These are phyloP conservation scores for Fagopyrum tataricum DNA, from an alignment of 148 eudicot genomes.

Conservation along the genomic window DNA sequence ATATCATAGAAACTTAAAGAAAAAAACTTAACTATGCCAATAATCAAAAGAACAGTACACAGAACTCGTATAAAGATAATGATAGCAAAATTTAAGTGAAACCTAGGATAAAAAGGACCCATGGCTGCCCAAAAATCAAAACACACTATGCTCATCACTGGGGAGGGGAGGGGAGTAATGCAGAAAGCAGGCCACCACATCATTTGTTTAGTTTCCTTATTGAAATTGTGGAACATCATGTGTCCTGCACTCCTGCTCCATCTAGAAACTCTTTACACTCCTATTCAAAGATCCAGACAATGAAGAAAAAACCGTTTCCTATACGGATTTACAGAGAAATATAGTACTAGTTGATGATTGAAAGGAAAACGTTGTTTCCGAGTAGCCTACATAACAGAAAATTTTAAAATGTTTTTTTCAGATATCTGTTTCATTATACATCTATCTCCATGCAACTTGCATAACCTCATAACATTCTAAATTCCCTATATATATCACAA, in stretches of 20 bases:
- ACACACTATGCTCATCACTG: too few relatives aligned
- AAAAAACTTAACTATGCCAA: not conserved
- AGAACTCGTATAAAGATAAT: not conserved
- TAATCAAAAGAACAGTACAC: not conserved
- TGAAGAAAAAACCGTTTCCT: not conserved
- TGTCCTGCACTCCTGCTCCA: not conserved
- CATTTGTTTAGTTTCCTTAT: not conserved
- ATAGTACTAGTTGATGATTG: not conserved
- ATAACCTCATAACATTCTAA: too few relatives aligned
- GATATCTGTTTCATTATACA: not conserved
- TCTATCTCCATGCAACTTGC: not conserved
- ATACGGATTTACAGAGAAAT: not conserved
- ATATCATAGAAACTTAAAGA: not conserved
- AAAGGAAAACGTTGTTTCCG: not conserved
- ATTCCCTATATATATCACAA: too few relatives aligned
- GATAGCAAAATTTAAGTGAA: not conserved
- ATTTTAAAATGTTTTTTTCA: not conserved
- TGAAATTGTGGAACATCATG: not conserved
- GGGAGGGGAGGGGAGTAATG: too few relatives aligned
- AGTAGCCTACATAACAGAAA: not conserved
- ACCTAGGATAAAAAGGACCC: not conserved
- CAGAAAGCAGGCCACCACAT: too few relatives aligned
- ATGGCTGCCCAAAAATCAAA: too few relatives aligned
- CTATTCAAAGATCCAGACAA: not conserved
- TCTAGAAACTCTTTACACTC: not conserved